Percentiles rank a stretch among this genome's conserved stretches.
Conservation (phyloP, 2,329 filamentous ascomycete species). For the Penicillium sp. region DNA sequence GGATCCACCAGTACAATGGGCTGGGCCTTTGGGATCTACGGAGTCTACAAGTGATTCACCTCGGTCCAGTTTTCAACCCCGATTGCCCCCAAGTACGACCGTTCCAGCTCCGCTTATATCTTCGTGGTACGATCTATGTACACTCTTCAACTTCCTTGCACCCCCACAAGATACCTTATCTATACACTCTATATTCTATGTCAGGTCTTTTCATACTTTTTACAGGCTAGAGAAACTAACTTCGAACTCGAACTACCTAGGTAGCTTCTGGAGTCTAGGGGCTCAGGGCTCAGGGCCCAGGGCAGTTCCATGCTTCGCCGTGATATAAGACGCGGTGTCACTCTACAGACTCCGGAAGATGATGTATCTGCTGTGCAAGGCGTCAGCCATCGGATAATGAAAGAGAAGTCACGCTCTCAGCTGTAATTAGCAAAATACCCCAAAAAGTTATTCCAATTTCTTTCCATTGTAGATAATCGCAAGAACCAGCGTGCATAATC, state of each 20-base stretch:
- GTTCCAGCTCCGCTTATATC: background rate
- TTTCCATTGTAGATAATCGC: background rate
- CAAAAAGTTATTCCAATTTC: background rate
- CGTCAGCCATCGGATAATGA: background rate
- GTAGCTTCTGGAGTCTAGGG: background rate
- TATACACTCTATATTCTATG: background rate
- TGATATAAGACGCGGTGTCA: slow-evolving; percentile 9
- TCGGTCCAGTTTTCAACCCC: slow-evolving; percentile 11
- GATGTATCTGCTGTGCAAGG: slow-evolving; percentile 2
- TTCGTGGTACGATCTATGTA: slow-evolving; percentile 9
- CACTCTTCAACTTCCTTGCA: background rate
- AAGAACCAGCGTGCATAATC: background rate
- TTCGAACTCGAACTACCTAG: background rate
- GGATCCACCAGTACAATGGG: background rate
- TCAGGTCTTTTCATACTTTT: background rate
- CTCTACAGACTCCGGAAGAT: slow-evolving; percentile 10
- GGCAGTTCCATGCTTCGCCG: slow-evolving; percentile 4
- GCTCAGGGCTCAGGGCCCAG: background rate
- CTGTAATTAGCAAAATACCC: background rate
- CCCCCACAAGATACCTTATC: background rate
- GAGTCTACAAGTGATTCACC: background rate
- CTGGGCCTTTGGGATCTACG: background rate
- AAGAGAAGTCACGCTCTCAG: background rate
- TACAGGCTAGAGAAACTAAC: background rate
- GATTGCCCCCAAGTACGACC: slow-evolving; percentile 11